Evolutionary conservation across 331 rosid species (phyloP), one percentile per base, ranked within the genome.

Genomic region (Ulmus americana): DNA sequence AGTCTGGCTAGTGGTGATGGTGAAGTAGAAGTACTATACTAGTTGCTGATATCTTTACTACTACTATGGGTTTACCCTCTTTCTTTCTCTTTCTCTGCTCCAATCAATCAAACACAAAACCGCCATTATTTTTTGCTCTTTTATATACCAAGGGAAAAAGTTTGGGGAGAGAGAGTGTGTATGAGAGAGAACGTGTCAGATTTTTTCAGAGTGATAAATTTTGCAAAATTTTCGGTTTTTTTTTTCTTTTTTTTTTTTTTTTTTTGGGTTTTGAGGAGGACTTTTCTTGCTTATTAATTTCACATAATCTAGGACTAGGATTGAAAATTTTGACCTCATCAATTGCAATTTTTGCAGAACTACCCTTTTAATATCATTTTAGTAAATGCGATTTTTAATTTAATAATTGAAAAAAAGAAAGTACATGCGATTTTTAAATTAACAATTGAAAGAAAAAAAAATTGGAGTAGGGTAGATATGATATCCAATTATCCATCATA

Each of bases 81-180:
- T 39, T 65, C 63, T 22, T 62, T 62, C 58, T 56, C 54, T 61
- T 20, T 20, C 52, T 56, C 49, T 15, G 50, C 79, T 65, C 69
- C 73, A 82, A 73, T 69, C 76, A 82, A 78, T 82, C 81, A 82
- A 28, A 75, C 40, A 73, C 73, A 65, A 74, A 82, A 82, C 86
- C 79, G 71, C 78, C 80, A 78, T 65, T 75, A 78, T 69, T 78
- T 70, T 45, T 68, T 7, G 53, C 63, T 55, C 78, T 69, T 72
- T 52, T 78, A 53, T 75, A 79, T 74, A 77, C 22, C 56, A 72
- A 8, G 65, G 49, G 45, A 72, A 69, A 76, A 65, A 62, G 68
- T 55, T 13, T 38, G 45, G 74, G 64, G 70, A 13, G 59, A 58
- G 62, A 45, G 50, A 49, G 55, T 46, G 22, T n/a, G 69, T 46